phyloP scores from a whole-genome alignment of 106 monocot genomes.

The Hemerocallis citrina region DNA sequence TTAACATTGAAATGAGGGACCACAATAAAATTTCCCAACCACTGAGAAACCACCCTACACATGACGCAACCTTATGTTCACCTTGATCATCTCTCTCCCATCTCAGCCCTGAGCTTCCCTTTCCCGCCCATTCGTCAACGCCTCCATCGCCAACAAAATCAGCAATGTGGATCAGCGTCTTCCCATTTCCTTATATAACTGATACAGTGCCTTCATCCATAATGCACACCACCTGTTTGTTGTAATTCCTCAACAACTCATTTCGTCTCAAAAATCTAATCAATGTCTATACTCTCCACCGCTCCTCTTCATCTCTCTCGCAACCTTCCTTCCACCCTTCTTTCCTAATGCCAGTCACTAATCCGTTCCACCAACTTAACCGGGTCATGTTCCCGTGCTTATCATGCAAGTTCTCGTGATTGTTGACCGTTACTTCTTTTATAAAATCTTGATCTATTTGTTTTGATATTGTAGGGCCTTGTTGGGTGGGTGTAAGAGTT shows the following conservation, averaged over 20 bases:
- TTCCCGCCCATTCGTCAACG: no score
- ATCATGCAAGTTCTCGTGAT: neutral
- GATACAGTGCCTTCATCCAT: no score
- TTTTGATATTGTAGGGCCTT: neutral
- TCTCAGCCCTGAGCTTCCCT: no score
- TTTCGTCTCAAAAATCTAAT: neutral
- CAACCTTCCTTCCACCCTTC: neutral
- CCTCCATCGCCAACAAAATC: no score
- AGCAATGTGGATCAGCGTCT: no score
- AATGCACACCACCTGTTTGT: neutral
- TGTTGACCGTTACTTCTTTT: neutral
- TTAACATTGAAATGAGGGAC: no score
- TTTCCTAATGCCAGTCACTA: neutral
- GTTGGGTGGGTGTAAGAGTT: constrained; percentile 1
- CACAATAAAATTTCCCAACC: no score
- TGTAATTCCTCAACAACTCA: neutral
- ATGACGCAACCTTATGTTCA: no score
- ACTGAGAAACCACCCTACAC: no score
- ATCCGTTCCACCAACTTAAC: neutral
- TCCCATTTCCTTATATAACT: no score
- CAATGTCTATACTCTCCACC: neutral
- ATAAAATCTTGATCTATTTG: neutral
- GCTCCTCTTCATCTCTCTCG: neutral
- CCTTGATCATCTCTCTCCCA: no score
- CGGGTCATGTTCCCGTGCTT: neutral